phyloP scores from a whole-genome alignment of 148 eudicot genomes.

The Agrostemma githago region DNA sequence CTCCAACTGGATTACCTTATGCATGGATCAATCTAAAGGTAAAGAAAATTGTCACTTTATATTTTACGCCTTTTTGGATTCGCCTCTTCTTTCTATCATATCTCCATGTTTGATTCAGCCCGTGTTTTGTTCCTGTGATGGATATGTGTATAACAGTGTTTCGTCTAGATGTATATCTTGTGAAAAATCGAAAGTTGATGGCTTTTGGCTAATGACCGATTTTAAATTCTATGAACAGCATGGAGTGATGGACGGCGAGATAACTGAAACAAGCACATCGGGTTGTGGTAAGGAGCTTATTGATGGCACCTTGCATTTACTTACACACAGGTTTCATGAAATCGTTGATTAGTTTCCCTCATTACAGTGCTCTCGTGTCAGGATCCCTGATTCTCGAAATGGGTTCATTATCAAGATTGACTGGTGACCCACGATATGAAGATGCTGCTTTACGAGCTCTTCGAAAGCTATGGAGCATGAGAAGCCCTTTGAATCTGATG shows the following conservation, averaged over 20 bases:
- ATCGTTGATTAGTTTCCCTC: slow-evolving; percentile 19
- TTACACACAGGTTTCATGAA: neutral
- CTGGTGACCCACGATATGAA: slow-evolving; percentile 83
- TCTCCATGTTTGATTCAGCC: neutral
- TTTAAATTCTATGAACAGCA: slow-evolving; percentile 74
- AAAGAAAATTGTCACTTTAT: neutral
- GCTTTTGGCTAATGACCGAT: slow-evolving; percentile 44
- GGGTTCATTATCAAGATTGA: slow-evolving; percentile 88
- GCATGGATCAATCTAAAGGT: slow-evolving; percentile 99
- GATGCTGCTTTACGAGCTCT: slow-evolving; percentile 87
- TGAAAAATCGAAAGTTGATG: slow-evolving; percentile 25
- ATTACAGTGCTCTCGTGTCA: slow-evolving; percentile 31
- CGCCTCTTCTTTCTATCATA: neutral
- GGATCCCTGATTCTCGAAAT: slow-evolving; percentile 97
- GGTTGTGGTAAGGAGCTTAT: slow-evolving; percentile 68
- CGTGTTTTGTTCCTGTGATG: neutral
- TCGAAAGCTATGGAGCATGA: slow-evolving; percentile 88
- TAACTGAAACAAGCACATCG: slow-evolving; percentile 97
- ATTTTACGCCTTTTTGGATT: neutral
- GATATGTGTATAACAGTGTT: slow-evolving; percentile 13
- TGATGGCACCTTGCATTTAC: slow-evolving; percentile 2
- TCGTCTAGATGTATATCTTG: slow-evolving; percentile 8
- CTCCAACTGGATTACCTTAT: slow-evolving; percentile 92
- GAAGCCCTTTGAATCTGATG: slow-evolving; percentile 86
- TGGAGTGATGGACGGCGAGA: slow-evolving; percentile 94